Percentiles rank a stretch among this genome's conserved stretches.
Conservation (phyloP, 139 green algal genomes). For the Chara braunii region DNA sequence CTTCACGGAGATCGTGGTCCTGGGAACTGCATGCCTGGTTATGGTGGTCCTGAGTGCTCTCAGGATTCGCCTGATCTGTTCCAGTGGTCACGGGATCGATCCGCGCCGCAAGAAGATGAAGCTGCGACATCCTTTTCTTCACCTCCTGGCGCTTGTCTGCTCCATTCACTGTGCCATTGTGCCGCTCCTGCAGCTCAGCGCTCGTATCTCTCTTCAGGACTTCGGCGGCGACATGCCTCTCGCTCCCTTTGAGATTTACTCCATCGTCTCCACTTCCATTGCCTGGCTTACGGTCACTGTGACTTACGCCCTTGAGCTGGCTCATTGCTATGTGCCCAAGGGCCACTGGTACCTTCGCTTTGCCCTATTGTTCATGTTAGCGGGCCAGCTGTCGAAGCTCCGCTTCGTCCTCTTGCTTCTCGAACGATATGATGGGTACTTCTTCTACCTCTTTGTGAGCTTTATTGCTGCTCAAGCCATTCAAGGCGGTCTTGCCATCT, state of each 20-base stretch:
- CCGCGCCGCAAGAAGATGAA: too few species aligned
- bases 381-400: conserved; percentile 30
- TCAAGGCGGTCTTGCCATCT: too few species aligned
- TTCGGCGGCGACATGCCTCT: neutral
- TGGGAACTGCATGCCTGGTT: conserved; percentile 14
- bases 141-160: too few species aligned
- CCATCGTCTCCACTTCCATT: neutral
- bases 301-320: conserved; percentile 13
- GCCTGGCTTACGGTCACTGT: neutral
- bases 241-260: neutral
- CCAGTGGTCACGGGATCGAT: too few species aligned
- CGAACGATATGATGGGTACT: conserved; percentile 12
- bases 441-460: conserved; percentile 22
- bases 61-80: neutral
- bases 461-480: conserved; percentile 23
- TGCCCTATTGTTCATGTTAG: conserved; percentile 19
- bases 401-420: conserved; percentile 28
- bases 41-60: conserved; percentile 16
- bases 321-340: neutral
- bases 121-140: too few species aligned
- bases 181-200: conserved; percentile 37
- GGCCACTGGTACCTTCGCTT: conserved; percentile 29
- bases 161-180: conserved; percentile 21
- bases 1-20: conserved; percentile 35
- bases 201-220: conserved; percentile 22